A percentile compares a stretch with the other conserved stretches of the same genome.
Conservation (phyloP, 495 filamentous ascomycete genomes). For the Beverwykella pulmonaria region DNA sequence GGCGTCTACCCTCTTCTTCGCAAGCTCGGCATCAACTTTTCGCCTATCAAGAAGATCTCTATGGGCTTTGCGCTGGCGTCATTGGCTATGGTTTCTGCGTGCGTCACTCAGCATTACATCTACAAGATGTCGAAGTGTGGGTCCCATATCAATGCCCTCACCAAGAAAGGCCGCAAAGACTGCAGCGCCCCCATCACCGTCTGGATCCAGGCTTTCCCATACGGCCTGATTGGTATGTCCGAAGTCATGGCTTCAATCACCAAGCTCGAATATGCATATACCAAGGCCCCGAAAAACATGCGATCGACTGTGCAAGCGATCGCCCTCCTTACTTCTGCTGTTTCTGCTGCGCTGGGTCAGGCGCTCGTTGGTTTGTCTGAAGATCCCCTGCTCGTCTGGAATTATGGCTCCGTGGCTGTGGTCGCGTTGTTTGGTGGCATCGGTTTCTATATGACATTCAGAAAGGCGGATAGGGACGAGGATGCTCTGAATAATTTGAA, state of each 20-base stretch:
- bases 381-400: constrained; percentile 48
- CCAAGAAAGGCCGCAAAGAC: not conserved
- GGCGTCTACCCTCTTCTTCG: constrained; percentile 63
- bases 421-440: constrained; percentile 61
- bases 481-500: constrained; percentile 59
- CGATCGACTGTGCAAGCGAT: constrained; percentile 22
- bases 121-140: constrained; percentile 22
- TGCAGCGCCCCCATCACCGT: constrained; percentile 13
- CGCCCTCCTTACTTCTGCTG: constrained; percentile 16
- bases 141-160: not conserved
- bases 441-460: constrained; percentile 65
- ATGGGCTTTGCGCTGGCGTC: constrained; percentile 53
- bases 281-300: constrained; percentile 36
- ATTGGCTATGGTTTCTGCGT: constrained; percentile 31
- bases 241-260: constrained; percentile 35
- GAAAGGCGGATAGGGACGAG: constrained; percentile 62
- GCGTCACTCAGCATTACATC: constrained; percentile 23
- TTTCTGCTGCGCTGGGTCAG: constrained; percentile 21
- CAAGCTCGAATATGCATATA: constrained; percentile 27
- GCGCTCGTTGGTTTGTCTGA: constrained; percentile 23
- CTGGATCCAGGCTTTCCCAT: constrained; percentile 22
- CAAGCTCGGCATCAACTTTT: constrained; percentile 64
- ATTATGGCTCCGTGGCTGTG: constrained; percentile 67
- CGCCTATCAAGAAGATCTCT: constrained; percentile 73
- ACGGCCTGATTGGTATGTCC: constrained; percentile 26